Base-by-base conservation (phyloP, 495 filamentous ascomycete species). In the Cercophora newfieldiana region DNA sequence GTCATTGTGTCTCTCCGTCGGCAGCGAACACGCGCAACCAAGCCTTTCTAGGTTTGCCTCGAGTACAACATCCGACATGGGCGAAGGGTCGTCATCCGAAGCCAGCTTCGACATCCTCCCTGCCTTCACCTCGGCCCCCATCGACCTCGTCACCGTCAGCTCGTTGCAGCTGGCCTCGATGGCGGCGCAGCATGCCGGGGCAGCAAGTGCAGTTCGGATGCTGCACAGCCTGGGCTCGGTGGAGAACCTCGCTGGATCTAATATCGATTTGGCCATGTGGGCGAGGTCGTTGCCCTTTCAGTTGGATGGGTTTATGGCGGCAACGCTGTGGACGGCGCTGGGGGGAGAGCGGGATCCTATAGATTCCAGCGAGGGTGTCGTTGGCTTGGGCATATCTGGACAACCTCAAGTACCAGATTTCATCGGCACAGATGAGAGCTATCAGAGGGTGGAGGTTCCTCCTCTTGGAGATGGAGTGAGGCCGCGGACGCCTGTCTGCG, bases 71-170 rank as follows among this genome's bases (percentile, higher is more conserved):
- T 61, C 59, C 7, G 70, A 72, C 28, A 65, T 24, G 19, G 59
- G 59, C 4, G 65, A 63, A 1, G 25, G 28, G 12, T 68, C 59
- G 0, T 3, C 33, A 4, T 62, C 64, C 1, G 68, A 66, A 10
- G 59, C 56, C 1, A 54, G 49, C 5, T 67, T 59, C 0, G 62
- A 69, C 21, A 50, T 58, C 6, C 64, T 72, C 0, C 71, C 70
- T 14, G 24, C 37, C 4, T 71, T 73, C 56, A 69, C 68, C 0
- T 69, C 72, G 26, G 62, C 55, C 14, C 72, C 72, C 3, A 47
- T 51, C 21, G 72, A 73, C 48, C 66, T 74, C n/a, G 67, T 74
- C 59, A 71, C 71, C 12, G 64, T 74, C 16, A 71, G 71, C 21
- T 67, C 67, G n/a, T 55, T 74, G 10, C 70, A 74, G 65, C 63